Evolutionary conservation across 2,329 filamentous ascomycete genomes (phyloP).

Genomic region (Fusarium sp.): DNA sequence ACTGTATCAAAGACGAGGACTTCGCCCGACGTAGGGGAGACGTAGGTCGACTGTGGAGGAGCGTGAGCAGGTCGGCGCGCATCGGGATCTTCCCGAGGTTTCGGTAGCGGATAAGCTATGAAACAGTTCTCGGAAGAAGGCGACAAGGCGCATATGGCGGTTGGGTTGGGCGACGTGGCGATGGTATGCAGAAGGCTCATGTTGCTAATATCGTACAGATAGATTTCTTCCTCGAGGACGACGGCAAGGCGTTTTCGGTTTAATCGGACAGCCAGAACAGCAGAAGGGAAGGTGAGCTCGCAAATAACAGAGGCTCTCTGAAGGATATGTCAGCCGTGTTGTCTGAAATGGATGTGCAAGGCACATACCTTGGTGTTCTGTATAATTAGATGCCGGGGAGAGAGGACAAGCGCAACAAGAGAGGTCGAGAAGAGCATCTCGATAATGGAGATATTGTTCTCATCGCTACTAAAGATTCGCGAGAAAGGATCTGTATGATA

Average conservation of each 20-base stretch:
- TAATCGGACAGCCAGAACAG: slow-evolving; percentile 90
- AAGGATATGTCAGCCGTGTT: slow-evolving; percentile 28
- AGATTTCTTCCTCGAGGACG: slow-evolving; percentile 94
- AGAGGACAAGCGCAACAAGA: slow-evolving; percentile 91
- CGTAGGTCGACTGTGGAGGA: slow-evolving; percentile 81
- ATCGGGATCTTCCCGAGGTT: slow-evolving; percentile 70
- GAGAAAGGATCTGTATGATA: slow-evolving; percentile 97
- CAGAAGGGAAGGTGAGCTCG: slow-evolving; percentile 98
- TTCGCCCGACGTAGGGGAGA: slow-evolving; percentile 88
- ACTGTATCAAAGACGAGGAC: slow-evolving; percentile 93
- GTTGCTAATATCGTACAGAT: slow-evolving; percentile 98
- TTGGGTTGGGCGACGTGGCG: slow-evolving; percentile 91
- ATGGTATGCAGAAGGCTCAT: slow-evolving; percentile 96
- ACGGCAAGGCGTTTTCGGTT: slow-evolving; percentile 96
- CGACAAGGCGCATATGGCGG: slow-evolving; percentile 90
- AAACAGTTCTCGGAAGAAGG: slow-evolving; percentile 97
- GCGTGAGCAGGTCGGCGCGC: slow-evolving; percentile 80
- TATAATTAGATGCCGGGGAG: slow-evolving; percentile 91
- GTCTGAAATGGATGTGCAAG: background rate
- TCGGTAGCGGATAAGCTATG: slow-evolving; percentile 91
- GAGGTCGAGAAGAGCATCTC: slow-evolving; percentile 99
- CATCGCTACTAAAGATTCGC: slow-evolving; percentile 93
- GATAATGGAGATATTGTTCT: slow-evolving; percentile 94
- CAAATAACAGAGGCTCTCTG: slow-evolving; percentile 86
- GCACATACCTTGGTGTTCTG: slow-evolving; percentile 91